Evolutionary conservation across 257 asterid genomes (phyloP).

Genomic region (Solanum clarkiae): DNA sequence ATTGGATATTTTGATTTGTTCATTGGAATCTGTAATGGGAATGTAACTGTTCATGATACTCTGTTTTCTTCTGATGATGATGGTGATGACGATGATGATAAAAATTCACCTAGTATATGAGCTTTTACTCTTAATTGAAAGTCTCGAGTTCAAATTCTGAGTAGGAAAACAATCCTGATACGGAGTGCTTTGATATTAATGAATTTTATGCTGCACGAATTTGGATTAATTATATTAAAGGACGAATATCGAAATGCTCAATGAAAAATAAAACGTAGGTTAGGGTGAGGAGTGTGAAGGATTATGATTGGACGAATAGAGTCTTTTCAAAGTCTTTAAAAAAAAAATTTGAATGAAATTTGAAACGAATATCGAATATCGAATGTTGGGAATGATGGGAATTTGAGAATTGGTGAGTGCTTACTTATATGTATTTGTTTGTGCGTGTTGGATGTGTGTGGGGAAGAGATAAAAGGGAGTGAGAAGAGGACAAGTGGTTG

Average conservation of each 20-base stretch:
- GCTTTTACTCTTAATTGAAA: not conserved
- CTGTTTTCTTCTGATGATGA: not conserved
- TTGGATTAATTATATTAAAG: not conserved
- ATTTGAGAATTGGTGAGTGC: not conserved
- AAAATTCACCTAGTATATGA: not conserved
- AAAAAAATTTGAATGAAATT: no score
- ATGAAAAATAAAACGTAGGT: not conserved
- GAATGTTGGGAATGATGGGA: not conserved
- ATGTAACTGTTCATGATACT: not conserved
- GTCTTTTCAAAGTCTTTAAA: no score
- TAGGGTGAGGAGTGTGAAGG: not conserved
- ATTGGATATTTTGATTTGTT: not conserved
- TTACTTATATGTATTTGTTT: not conserved
- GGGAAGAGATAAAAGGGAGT: not conserved
- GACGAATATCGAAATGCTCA: not conserved
- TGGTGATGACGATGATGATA: no score
- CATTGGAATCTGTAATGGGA: not conserved
- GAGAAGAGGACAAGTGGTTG: not conserved
- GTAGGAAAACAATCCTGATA: not conserved
- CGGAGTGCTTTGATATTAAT: not conserved
- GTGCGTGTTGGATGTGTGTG: not conserved
- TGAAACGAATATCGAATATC: not conserved
- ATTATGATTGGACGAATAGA: no score
- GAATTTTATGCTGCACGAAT: not conserved
- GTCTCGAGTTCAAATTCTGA: not conserved